These are phyloP conservation scores for Cryomyces antarcticus DNA, from an alignment of 495 filamentous ascomycete species.

Conservation along the genomic window DNA sequence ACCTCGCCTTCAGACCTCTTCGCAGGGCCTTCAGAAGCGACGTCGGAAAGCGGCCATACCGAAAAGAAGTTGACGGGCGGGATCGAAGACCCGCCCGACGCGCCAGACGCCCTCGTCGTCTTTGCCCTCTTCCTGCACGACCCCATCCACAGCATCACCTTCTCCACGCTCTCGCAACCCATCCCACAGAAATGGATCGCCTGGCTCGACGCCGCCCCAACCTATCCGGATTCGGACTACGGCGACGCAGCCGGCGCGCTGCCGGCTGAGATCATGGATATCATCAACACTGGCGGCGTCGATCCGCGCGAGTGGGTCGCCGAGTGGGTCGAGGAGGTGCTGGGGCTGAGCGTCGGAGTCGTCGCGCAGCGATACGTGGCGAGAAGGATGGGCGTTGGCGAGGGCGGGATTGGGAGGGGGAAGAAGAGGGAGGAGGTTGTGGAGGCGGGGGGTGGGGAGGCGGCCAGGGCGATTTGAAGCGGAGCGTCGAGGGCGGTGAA, in stretches of 20 bases:
- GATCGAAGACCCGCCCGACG: conserved; percentile 28
- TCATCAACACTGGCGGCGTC: conserved; percentile 71
- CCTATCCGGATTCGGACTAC: conserved; percentile 24
- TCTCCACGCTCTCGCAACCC: conserved; percentile 60
- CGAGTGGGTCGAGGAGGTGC: conserved; percentile 85
- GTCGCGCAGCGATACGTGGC: conserved; percentile 96
- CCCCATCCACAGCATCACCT: conserved; percentile 78
- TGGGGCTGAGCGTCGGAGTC: conserved; percentile 60
- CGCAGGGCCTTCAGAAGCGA: conserved; percentile 30
- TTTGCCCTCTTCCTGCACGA: conserved; percentile 91
- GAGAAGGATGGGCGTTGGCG: conserved; percentile 83
- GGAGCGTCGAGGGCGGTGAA: too few species aligned
- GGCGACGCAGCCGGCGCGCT: conserved; percentile 21
- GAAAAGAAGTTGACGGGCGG: conserved; percentile 27
- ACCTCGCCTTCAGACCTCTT: conserved; percentile 44
- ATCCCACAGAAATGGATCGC: conserved; percentile 74
- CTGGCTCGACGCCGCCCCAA: conserved; percentile 69
- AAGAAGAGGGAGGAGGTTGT: conserved; percentile 56
- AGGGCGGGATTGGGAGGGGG: conserved; percentile 60
- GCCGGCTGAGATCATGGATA: conserved; percentile 71
- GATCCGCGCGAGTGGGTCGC: conserved; percentile 94
- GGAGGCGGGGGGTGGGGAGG: conserved; percentile 61
- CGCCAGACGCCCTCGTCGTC: conserved; percentile 36
- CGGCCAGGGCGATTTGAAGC: conserved; percentile 42
- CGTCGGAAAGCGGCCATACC: conserved; percentile 6